Base-by-base conservation (phyloP, 768 basidiomycete species). In the Fistulinella prunicolor region DNA sequence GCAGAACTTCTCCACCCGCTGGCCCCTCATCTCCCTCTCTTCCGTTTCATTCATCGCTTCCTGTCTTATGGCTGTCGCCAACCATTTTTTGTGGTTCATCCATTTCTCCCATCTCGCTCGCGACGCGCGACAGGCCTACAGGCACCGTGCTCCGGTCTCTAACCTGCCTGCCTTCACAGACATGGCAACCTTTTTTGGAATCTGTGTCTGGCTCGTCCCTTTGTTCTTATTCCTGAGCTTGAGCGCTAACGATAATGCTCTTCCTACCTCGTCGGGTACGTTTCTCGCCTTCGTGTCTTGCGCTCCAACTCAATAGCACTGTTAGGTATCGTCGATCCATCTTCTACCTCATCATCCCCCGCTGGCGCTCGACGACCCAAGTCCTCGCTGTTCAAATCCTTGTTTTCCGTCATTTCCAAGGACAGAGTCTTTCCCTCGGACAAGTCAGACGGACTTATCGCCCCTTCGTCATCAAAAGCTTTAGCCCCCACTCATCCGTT, bases 61-160 rank as follows among this genome's bases (percentile, higher is more conserved):
- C 0, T 96, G 94, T 67, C 54, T 78, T 17, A 72, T 94, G 46
- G 95, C 96, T 54, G 78, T 99, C 47, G 66, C 73, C 1, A 92
- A 97, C 71, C 96, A 98, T 68, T 97, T 97, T 63, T 66, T 91
- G 34, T 97, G 94, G 91, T 99, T 99, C 75, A 92, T 89, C 71
- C 79, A 98, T 70, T 98, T 98, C 67, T 82, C 94, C 36, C 78
- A 72, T 23, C 58, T 85, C 32, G 80, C 85, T 9, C 82, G 81
- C 47, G 79, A 85, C 29, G 79, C 84, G 14, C 73, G 82, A 48
- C 80, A 80, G 28, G 58, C 56, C 22, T 64, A 71, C 32, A 68
- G 71, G 23, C 81, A 82, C 60, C 73, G 79, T 23, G 59, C 66
- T 17, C 57, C 69, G 9, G 60, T 64, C n/a, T 36, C 56, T 20